phyloP scores from a whole-genome alignment of 192 early-diverging fungal genomes.

The Coemansia sp. region DNA sequence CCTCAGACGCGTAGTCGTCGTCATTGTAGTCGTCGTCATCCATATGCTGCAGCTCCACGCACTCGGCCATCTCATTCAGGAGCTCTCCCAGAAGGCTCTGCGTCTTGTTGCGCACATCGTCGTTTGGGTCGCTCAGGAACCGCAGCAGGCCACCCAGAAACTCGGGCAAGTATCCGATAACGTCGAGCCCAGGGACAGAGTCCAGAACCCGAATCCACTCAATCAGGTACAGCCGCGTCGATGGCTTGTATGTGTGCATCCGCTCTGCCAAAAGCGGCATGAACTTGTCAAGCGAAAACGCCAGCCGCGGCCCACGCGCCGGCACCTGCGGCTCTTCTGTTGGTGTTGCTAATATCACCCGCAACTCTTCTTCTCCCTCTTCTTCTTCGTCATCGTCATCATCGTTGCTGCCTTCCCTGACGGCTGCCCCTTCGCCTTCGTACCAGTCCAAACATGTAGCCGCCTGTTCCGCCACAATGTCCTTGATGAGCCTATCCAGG shows the following conservation, averaged over 20 bases:
- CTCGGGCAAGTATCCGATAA: constrained; percentile 87
- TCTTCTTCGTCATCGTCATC: not conserved
- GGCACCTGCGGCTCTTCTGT: not conserved
- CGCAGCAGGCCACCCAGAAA: constrained; percentile 90
- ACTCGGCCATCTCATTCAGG: constrained; percentile 77
- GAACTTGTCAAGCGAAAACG: constrained; percentile 90
- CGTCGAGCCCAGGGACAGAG: constrained; percentile 90
- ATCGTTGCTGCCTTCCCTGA: not conserved
- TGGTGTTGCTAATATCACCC: not conserved
- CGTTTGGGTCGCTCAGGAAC: constrained; percentile 86
- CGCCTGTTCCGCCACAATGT: constrained; percentile 91
- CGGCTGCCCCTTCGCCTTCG: constrained; percentile 9
- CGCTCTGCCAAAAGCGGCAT: constrained; percentile 92
- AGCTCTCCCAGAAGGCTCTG: constrained; percentile 84
- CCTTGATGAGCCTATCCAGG: constrained; percentile 91
- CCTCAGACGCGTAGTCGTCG: too few species aligned
- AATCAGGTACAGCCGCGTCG: constrained; percentile 87
- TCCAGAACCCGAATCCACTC: constrained; percentile 93
- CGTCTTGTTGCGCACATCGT: constrained; percentile 84
- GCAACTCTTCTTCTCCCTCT: not conserved
- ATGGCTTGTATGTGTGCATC: constrained; percentile 86
- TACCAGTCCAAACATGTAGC: constrained; percentile 66
- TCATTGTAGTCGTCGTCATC: constrained; percentile 8
- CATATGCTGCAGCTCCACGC: constrained; percentile 40
- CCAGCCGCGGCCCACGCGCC: constrained; percentile 31